Evolutionary conservation across 2,329 filamentous ascomycete genomes (phyloP).

Genomic region (Alternaria rosae): DNA sequence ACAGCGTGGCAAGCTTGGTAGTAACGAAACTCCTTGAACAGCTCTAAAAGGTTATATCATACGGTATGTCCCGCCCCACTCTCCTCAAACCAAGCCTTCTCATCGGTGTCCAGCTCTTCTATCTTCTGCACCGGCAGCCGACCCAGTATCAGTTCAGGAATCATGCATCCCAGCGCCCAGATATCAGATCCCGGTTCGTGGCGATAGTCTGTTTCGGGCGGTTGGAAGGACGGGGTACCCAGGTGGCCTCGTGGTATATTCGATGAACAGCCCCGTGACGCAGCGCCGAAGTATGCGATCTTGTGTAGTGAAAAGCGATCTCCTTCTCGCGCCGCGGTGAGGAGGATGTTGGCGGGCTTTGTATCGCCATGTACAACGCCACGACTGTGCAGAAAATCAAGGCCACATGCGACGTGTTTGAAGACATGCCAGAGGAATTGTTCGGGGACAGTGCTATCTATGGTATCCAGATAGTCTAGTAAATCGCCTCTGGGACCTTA

Average conservation of each 20-base stretch:
- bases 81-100: not conserved
- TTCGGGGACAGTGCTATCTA: not conserved
- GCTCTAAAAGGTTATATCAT: too few species aligned
- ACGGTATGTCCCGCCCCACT: not conserved
- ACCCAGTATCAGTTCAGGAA: not conserved
- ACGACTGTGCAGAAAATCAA: slow-evolving; percentile 14
- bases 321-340: not conserved
- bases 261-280: too few species aligned
- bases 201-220: not conserved
- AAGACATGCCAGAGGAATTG: slow-evolving; percentile 1
- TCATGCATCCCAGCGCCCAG: not conserved
- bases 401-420: slow-evolving; percentile 10
- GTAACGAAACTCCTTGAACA: not conserved
- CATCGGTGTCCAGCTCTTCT: not conserved
- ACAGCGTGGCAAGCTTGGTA: not conserved
- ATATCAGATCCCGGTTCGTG: not conserved
- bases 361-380: slow-evolving; percentile 13
- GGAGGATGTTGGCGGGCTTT: slow-evolving; percentile 19
- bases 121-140: not conserved
- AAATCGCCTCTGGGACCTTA: not conserved
- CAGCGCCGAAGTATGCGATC: slow-evolving; percentile 7
- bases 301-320: not conserved
- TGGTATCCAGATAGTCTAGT: not conserved
- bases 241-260: not conserved
- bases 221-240: not conserved